Evolutionary conservation across 1,139 yeast genomes (phyloP).

Genomic region (Taphrina sp.): DNA sequence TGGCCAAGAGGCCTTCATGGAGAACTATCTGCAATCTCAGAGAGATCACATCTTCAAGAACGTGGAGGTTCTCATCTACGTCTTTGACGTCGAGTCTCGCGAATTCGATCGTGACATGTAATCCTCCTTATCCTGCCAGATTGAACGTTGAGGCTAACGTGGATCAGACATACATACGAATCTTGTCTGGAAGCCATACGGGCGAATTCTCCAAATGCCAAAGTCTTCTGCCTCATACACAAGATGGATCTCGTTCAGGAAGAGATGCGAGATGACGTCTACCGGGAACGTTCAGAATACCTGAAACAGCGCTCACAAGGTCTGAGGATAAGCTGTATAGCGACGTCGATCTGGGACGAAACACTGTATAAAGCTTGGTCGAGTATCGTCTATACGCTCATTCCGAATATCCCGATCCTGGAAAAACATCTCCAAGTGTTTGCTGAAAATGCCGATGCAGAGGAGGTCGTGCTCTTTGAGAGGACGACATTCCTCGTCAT

Average conservation of each 20-base stretch:
- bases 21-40: constrained; percentile 82
- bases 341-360: constrained; percentile 98
- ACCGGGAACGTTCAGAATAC: constrained; percentile 37
- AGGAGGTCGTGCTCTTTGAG: constrained; percentile 88
- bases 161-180: constrained; percentile 69
- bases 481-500: constrained; percentile 90
- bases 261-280: constrained; percentile 76
- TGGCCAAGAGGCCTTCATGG: constrained; percentile 94
- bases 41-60: constrained; percentile 89
- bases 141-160: too few species aligned
- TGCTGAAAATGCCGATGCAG: constrained; percentile 75
- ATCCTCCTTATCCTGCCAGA: too few species aligned
- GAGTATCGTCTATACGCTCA: constrained; percentile 86
- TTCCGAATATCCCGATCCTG: constrained; percentile 83
- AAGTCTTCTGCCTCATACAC: constrained; percentile 85
- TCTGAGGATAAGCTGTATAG: constrained; percentile 76
- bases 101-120: constrained; percentile 83
- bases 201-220: constrained; percentile 86
- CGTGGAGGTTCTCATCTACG: constrained; percentile 97
- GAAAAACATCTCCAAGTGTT: constrained; percentile 74
- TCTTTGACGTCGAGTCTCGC: constrained; percentile 91
- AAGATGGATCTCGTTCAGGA: constrained; percentile 94
- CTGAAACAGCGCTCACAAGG: constrained; percentile 65
- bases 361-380: constrained; percentile 92
- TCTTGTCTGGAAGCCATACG: constrained; percentile 77